Base-by-base conservation (phyloP, 1,284 basidiomycete genomes). In the Ceratobasidium sp. region DNA sequence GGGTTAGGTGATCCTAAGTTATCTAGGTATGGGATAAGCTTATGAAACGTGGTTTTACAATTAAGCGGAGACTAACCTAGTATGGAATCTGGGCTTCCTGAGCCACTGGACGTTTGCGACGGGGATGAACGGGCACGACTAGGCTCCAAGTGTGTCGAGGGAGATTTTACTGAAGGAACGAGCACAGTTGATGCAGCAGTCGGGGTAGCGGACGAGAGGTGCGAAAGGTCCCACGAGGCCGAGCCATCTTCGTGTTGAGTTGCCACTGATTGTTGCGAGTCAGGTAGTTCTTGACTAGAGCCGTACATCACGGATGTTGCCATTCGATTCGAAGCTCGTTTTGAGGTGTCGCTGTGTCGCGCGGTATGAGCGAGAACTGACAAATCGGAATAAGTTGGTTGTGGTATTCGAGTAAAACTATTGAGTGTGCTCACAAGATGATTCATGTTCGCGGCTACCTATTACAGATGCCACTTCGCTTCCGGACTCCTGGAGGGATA, bases 251-350 rank as follows among this genome's bases (percentile, higher is more conserved):
- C 31, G 9, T 50, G 33, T 27, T 64, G 62, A 29, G 45, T 64
- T 27, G 44, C 36, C 36, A 41, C 36, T 4, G 36, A 41, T 41
- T 41, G 36, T 27, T 41, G 69, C 11, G 57, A 51, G 17, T 22
- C 19, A 8, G 7, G 50, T n/a, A 31, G 53, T 19, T 50, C 69
- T 63, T 73, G 69, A 24, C 59, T 73, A 7, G 69, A 73, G 31
- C 53, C 57, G 15, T 73, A 73, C 57, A 63, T 62, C 17, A 73
- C 59, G 8, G 69, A 62, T 50, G 69, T 33, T 22, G 45, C 53
- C 31, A 63, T 3, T 9, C 36, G 67, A 45, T 22, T 50, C 1
- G 44, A 8, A n/a, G 15, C 9, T 62, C 6, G 19, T 60, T 19
- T 15, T n/a, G 33, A 60, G 41, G 57, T 3, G 41, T 8, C 19